Evolutionary conservation across 1,284 basidiomycete species (phyloP).

Genomic region (Ustilago cynodontis): DNA sequence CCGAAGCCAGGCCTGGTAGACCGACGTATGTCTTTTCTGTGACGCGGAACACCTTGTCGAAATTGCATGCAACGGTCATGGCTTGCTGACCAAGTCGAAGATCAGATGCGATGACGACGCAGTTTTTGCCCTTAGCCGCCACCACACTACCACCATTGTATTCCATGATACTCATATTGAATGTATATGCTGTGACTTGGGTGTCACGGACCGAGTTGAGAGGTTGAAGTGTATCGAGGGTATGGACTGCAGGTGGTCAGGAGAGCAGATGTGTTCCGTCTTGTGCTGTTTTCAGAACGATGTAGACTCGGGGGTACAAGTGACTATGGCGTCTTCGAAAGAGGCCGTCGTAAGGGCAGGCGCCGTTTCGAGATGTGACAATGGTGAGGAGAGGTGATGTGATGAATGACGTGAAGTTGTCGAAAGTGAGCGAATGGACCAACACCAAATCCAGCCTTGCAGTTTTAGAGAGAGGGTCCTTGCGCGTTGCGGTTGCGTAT

Average conservation of each 20-base stretch:
- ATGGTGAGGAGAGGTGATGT: not conserved
- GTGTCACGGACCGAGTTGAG: slow-evolving; percentile 21
- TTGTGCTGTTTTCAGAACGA: not conserved
- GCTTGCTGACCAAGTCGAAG: slow-evolving; percentile 91
- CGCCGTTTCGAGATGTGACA: not conserved
- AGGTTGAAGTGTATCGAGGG: not conserved
- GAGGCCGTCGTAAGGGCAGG: not conserved
- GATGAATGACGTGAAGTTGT: slow-evolving; percentile 17
- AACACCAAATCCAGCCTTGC: slow-evolving; percentile 2
- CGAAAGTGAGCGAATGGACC: not conserved
- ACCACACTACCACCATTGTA: slow-evolving; percentile 96
- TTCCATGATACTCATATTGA: slow-evolving; percentile 73
- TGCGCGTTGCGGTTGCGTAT: slow-evolving; percentile 51
- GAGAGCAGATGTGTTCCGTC: not conserved
- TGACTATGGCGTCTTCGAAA: not conserved
- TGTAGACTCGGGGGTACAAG: not conserved
- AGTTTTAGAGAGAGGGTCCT: slow-evolving; percentile 42
- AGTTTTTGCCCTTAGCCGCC: slow-evolving; percentile 99
- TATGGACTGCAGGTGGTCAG: not conserved
- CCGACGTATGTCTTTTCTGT: slow-evolving; percentile 94
- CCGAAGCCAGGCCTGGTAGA: slow-evolving; percentile 90
- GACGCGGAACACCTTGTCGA: slow-evolving; percentile 95
- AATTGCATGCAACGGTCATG: slow-evolving; percentile 88
- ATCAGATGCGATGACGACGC: slow-evolving; percentile 98
- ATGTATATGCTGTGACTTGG: slow-evolving; percentile 23